Percentiles rank a stretch among this genome's conserved stretches.
Evolutionary conservation across 2,329 filamentous ascomycete genomes (phyloP).

Genomic region (Clarireedia paspali): DNA sequence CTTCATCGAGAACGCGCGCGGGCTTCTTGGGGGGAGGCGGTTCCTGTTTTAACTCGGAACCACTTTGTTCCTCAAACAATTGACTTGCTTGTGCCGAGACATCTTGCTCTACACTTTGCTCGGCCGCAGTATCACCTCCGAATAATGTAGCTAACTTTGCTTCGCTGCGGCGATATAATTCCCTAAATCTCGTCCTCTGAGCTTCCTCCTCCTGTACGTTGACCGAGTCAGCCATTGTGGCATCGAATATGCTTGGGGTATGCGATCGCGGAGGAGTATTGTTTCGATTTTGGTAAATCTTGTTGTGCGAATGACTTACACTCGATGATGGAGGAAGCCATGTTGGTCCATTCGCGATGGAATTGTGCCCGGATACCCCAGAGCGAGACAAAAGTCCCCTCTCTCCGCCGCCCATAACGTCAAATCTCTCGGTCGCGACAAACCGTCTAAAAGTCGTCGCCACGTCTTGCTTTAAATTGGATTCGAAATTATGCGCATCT

Average conservation of each 20-base stretch:
- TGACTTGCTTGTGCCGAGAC: slow-evolving; percentile 26
- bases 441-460: slow-evolving; percentile 19
- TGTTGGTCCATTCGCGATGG: slow-evolving; percentile 38
- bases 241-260: slow-evolving; percentile 27
- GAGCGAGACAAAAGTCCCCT: slow-evolving; percentile 22
- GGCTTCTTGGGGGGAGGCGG: slow-evolving; percentile 56
- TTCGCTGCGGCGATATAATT: slow-evolving; percentile 71
- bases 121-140: slow-evolving; percentile 32
- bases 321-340: slow-evolving; percentile 54
- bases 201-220: slow-evolving; percentile 61
- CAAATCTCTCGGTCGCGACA: slow-evolving; percentile 17
- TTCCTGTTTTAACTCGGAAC: slow-evolving; percentile 40
- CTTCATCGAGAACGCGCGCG: slow-evolving; percentile 72
- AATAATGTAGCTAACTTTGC: slow-evolving; percentile 73
- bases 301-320: slow-evolving; percentile 37
- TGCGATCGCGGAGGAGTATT: slow-evolving; percentile 39
- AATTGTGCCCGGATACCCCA: slow-evolving; percentile 17
- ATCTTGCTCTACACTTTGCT: slow-evolving; percentile 21
- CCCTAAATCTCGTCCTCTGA: slow-evolving; percentile 63
- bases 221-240: slow-evolving; percentile 38
- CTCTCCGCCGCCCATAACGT: slow-evolving; percentile 12
- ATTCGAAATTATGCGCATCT: slow-evolving; percentile 9
- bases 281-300: slow-evolving; percentile 50
- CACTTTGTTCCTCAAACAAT: slow-evolving; percentile 42
- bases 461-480: slow-evolving; percentile 21